Base-by-base conservation (phyloP, 306 rosid species). In the Glycine tomentella region DNA sequence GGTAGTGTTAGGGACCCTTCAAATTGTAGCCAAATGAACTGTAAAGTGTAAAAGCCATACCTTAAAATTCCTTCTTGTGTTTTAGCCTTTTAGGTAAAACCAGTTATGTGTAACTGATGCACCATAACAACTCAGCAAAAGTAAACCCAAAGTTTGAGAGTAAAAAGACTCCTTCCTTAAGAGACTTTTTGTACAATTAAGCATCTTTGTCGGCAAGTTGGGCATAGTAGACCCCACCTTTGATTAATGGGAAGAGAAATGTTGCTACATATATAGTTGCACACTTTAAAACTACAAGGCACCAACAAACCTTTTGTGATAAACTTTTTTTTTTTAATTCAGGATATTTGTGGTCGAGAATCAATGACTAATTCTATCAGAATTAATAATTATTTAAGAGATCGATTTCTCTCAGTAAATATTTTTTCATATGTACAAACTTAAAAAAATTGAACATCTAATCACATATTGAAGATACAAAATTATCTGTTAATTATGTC, bases 121-220 rank as follows among this genome's bases (percentile, higher is more conserved):
- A 50, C 25, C 53, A 40, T 44, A 50, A 48, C 4, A 82, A 33
- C 69, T 36, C 33, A 15, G 56, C 57, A 48, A 61, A 68, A 53
- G 64, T 9, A 44, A 77, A 74, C 45, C 25, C 59, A n/a, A 72
- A 74, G 4, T 44, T 58, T 10, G 59, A 75, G 49, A 44, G 44
- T 74, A 25, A 74, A 75, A 71, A 57, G 17, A 67, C 36, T n/a
- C n/a, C n/a, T n/a, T 68, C 57, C 12, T 59, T 6, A 40, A 69
- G 33, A 72, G 78, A 80, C 78, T 74, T 81, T 83, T 45, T 51
- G 49, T 51, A 72, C 75, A 81, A 87, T 86, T 80, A 79, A 90
- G 83, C 86, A 67, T 33, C 80, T 83, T 83, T 86, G 89, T 86
- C 81, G 90, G 90, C 92, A 90, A 87, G 87, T 88, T 85, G 87